A percentile compares a stretch with the other conserved stretches of the same genome.
These are phyloP conservation scores for Sicyos baderoa DNA, from an alignment of 306 rosid genomes.

Conservation along the genomic window DNA sequence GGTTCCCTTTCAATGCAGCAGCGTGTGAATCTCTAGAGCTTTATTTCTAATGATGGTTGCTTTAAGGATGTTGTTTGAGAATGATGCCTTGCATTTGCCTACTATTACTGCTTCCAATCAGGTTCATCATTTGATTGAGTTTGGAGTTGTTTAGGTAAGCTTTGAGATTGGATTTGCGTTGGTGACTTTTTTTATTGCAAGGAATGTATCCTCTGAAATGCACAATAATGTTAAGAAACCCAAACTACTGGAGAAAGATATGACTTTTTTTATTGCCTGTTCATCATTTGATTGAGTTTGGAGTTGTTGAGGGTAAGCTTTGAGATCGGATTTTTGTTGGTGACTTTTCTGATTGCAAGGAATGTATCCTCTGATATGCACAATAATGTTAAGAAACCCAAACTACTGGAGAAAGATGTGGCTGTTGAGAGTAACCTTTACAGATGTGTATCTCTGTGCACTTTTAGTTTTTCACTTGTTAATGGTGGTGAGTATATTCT, in stretches of 20 bases:
- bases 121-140: not conserved
- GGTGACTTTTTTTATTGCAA: no score
- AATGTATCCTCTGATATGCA: not conserved
- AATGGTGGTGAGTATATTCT: not conserved
- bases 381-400: not conserved
- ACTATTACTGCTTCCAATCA: not conserved
- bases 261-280: no score
- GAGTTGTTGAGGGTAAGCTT: no score
- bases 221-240: no score
- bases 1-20: not conserved
- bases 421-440: not conserved
- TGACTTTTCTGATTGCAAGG: no score
- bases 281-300: no score
- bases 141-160: no score
- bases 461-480: not conserved
- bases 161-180: no score
- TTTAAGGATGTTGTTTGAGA: not conserved
- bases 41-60: not conserved
- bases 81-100: not conserved
- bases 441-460: not conserved
- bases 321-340: no score
- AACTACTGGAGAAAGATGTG: not conserved
- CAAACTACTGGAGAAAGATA: not conserved
- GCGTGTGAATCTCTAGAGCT: conserved; percentile 2
- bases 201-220: no score